These are phyloP conservation scores for Penicillium pancosmium DNA, from an alignment of 495 filamentous ascomycete species.

Conservation along the genomic window DNA sequence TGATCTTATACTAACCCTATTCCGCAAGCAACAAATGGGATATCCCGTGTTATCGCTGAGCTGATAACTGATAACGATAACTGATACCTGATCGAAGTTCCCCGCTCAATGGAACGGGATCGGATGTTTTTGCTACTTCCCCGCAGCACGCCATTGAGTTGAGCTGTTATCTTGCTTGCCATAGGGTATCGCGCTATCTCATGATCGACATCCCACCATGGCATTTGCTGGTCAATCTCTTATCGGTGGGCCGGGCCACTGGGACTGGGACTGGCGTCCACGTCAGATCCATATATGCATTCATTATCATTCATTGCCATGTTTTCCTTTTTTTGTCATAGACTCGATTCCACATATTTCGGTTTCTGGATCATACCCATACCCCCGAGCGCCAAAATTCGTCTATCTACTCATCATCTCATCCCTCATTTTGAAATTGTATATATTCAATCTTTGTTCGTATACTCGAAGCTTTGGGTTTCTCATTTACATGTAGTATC, in stretches of 20 bases:
- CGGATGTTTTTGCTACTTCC: not conserved
- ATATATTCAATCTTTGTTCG: no score
- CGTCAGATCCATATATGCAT: not conserved
- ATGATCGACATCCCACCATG: constrained; percentile 1
- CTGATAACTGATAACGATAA: not conserved
- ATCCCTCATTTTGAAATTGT: no score
- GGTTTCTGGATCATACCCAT: no score
- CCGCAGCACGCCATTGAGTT: not conserved
- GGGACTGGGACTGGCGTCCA: not conserved
- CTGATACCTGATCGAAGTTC: not conserved
- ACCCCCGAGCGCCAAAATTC: no score
- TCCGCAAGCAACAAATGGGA: no score
- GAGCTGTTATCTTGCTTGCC: not conserved
- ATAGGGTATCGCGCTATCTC: not conserved
- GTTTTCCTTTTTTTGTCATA: not conserved
- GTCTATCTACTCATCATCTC: no score
- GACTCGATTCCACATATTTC: not conserved
- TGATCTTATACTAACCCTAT: no score
- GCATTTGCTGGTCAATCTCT: constrained; percentile 3
- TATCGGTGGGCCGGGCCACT: not conserved
- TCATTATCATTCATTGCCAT: not conserved
- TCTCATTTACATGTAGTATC: no score
- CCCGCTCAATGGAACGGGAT: not conserved
- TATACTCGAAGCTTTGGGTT: not conserved
- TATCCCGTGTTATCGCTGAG: not conserved